Evolutionary conservation across 352 stramenopile genomes (phyloP), one percentile per base, ranked within the genome.

Genomic region (Stephanocyclus meneghinianus): DNA sequence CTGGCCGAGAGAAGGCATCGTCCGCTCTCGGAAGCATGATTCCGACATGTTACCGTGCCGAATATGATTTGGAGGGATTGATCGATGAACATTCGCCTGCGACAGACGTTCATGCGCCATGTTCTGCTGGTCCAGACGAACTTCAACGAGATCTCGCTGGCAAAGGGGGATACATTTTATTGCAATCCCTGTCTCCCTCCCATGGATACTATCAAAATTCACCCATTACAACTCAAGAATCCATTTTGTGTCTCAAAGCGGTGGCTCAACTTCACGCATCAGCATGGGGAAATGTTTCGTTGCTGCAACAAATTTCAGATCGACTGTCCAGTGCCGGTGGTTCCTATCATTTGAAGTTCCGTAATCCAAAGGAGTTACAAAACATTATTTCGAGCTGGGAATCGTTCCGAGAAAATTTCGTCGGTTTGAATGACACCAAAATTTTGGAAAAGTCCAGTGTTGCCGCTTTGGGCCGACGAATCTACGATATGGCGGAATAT

Each of bases 311-410:
- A 26, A 70, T 79, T n/a, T 59, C 74, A 13, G 30, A 78, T 55
- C 47, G 71, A 32, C 67, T 92, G 15, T 91, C 80, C 0, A 56
- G 7, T 50, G 64, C 59, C 13, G 55, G 80, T 21, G 84, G 83
- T 11, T 86, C 71, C 32, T 91, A 89, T 75, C 79, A 91, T 68
- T 78, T 92, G 51, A 74, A 77, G 60, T 85, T 86, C 18, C 60
- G 87, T n/a, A 90, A 91, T 71, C 81, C 85, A 5, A 90, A 88
- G 37, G 87, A 92, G 57, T 50, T 91, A 13, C 42, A 71, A 18
- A 76, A 76, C n/a, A 82, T 91, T 29, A 48, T 74, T 37, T 40
- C 78, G 8, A 69, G 81, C 9, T 92, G 87, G 87, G 70, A 86
- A 16, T 1, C 66, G 1, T 92, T 92, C 85, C 62, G 26, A n/a